These are phyloP conservation scores for Ophiostoma populinum DNA, from an alignment of 2,329 filamentous ascomycete genomes.

Conservation along the genomic window DNA sequence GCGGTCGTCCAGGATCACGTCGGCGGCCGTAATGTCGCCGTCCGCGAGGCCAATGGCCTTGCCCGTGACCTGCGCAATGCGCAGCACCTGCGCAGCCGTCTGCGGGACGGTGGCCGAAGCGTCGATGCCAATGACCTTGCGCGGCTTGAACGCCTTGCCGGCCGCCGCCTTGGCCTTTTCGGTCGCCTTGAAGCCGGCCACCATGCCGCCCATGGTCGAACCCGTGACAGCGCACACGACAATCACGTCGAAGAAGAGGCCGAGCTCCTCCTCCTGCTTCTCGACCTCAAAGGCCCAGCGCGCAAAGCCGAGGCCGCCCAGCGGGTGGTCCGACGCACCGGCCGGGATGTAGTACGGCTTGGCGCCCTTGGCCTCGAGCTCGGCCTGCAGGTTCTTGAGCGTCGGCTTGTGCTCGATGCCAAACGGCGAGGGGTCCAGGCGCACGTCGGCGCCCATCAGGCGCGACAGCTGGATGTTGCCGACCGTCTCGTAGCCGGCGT, in stretches of 20 bases:
- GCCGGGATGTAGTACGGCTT: conserved; percentile 58
- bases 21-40: conserved; percentile 41
- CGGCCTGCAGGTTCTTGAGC: conserved; percentile 34
- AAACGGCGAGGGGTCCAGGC: conserved; percentile 41
- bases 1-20: conserved; percentile 43
- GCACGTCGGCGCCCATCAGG: conserved; percentile 48
- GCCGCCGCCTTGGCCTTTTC: conserved; percentile 22
- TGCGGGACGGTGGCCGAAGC: conserved; percentile 41
- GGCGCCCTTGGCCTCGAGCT: conserved; percentile 16
- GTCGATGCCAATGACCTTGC: conserved; percentile 50
- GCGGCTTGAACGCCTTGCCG: conserved; percentile 18
- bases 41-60: conserved; percentile 42
- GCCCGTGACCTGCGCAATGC: conserved; percentile 48
- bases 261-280: conserved; percentile 41
- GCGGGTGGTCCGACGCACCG: conserved; percentile 51
- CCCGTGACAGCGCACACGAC: conserved; percentile 57
- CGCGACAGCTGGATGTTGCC: conserved; percentile 57
- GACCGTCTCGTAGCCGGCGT: conserved; percentile 42
- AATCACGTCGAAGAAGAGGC: conserved; percentile 49
- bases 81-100: conserved; percentile 46
- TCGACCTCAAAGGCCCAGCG: conserved; percentile 54
- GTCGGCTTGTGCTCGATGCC: conserved; percentile 53
- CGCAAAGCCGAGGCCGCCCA: conserved; percentile 54
- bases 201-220: conserved; percentile 52
- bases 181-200: conserved; percentile 52